Percentiles rank a stretch among this genome's conserved stretches.
Evolutionary conservation across 2,329 filamentous ascomycete species (phyloP).

Genomic region (Cercospora sesami): DNA sequence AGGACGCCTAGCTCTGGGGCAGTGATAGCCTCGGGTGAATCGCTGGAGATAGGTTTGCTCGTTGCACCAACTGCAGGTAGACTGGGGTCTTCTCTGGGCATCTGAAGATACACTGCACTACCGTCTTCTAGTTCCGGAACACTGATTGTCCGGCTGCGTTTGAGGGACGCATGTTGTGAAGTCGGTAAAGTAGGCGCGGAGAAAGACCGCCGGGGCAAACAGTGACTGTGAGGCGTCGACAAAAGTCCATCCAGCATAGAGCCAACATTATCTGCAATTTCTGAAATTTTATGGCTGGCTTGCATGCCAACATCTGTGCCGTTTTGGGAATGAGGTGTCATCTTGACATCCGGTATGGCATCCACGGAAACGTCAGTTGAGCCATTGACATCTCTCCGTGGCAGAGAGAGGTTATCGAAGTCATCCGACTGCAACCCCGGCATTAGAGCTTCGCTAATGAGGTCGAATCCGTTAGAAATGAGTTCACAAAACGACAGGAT

Average conservation of each 20-base stretch:
- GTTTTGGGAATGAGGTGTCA: background rate
- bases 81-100: background rate
- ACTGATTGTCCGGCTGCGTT: background rate
- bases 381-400: background rate
- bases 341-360: background rate
- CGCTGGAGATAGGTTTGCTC: background rate
- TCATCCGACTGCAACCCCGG: constrained; percentile 1
- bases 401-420: background rate
- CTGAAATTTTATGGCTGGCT: background rate
- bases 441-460: constrained; percentile 15
- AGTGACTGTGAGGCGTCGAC: background rate
- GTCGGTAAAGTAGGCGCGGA: background rate
- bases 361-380: background rate
- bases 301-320: background rate
- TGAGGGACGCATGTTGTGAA: background rate
- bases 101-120: background rate
- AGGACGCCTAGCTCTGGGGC: constrained; percentile 3
- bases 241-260: background rate
- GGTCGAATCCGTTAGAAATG: constrained; percentile 3
- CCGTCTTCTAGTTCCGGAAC: background rate
- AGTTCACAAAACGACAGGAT: background rate
- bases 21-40: background rate
- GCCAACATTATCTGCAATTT: background rate
- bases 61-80: background rate
- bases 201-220: background rate